phyloP scores from a whole-genome alignment of 345 rosid genomes.

The Noccaea caerulescens region DNA sequence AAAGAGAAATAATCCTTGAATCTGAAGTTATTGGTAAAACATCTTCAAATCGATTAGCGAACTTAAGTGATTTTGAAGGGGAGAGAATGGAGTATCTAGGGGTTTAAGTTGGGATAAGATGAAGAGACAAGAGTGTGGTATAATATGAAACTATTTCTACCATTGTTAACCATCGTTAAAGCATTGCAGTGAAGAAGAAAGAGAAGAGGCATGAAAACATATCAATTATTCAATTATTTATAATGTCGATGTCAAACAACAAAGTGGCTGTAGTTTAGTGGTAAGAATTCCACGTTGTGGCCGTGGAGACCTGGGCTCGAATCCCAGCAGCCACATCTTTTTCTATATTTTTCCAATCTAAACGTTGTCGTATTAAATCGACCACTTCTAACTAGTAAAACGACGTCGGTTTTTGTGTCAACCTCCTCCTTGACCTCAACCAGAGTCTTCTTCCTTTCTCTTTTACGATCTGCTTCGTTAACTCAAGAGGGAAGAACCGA shows the following conservation, averaged over 20 bases:
- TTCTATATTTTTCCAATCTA: neutral
- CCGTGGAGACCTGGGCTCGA: slow-evolving; percentile 89
- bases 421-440: neutral
- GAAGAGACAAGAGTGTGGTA: slow-evolving; percentile 2
- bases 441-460: neutral
- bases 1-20: neutral
- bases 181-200: too few relatives aligned
- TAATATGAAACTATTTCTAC: neutral
- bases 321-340: slow-evolving; percentile 70
- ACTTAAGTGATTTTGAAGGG: neutral
- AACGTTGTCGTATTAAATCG: neutral
- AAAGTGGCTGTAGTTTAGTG: slow-evolving; percentile 63
- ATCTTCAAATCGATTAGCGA: neutral
- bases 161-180: too few relatives aligned
- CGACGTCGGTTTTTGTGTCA: neutral
- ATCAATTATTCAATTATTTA: too few relatives aligned
- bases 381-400: neutral
- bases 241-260: neutral
- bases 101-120: slow-evolving; percentile 6
- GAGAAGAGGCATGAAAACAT: too few relatives aligned
- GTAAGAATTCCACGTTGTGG: slow-evolving; percentile 49
- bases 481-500: neutral
- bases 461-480: slow-evolving; percentile 15
- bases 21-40: neutral
- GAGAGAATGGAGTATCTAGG: slow-evolving; percentile 4